A percentile compares a stretch with the other conserved stretches of the same genome.
Conservation (phyloP, 306 rosid species). For the Dalbergia cultrata region DNA sequence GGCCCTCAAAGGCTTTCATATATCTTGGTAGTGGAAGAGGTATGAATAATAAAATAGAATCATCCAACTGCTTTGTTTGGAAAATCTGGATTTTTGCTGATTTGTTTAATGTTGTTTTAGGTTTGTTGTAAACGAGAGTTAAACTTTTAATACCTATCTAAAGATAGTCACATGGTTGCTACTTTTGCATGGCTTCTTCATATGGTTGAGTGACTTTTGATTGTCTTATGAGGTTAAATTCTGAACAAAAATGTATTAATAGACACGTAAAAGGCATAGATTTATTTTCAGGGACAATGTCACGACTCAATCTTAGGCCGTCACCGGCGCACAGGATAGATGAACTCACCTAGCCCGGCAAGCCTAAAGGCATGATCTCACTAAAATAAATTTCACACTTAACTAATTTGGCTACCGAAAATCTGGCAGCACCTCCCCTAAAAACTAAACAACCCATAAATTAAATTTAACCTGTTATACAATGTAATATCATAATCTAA, state of each 20-base stretch:
- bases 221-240: slow-evolving; percentile 7
- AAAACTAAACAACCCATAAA: too few relatives aligned
- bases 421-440: too few relatives aligned
- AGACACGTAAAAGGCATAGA: slow-evolving; percentile 15
- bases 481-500: too few relatives aligned
- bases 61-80: slow-evolving; percentile 15
- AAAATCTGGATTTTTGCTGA: slow-evolving; percentile 5
- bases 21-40: slow-evolving; percentile 92
- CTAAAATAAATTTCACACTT: too few relatives aligned
- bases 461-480: too few relatives aligned
- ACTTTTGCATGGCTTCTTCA: slow-evolving; percentile 5
- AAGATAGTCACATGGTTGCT: background rate
- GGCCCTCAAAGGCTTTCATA: slow-evolving; percentile 83
- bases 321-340: too few relatives aligned
- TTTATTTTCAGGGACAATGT: slow-evolving; percentile 8
- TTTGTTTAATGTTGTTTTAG: slow-evolving; percentile 20
- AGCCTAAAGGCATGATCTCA: too few relatives aligned
- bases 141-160: background rate
- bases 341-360: too few relatives aligned
- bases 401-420: too few relatives aligned
- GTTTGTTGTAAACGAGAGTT: slow-evolving; percentile 31
- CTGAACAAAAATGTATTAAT: background rate
- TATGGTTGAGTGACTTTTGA: slow-evolving; percentile 35
- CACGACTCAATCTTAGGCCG: too few relatives aligned
- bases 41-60: slow-evolving; percentile 46